Percentiles rank a stretch among this genome's conserved stretches.
Evolutionary conservation across 2,329 filamentous ascomycete genomes (phyloP).

Genomic region (Trichoderma aggressivum): DNA sequence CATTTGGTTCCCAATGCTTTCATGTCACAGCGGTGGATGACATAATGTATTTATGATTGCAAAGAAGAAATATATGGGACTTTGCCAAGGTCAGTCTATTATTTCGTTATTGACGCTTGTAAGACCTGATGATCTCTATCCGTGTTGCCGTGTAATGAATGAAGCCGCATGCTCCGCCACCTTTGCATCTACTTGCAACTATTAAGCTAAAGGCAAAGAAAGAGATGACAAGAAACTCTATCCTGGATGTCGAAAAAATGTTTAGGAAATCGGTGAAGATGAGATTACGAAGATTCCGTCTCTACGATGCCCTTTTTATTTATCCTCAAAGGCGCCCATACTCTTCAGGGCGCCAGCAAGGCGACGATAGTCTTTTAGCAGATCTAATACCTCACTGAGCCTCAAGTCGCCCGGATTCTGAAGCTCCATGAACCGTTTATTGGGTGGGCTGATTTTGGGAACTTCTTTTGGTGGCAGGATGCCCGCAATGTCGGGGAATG

Average conservation of each 20-base stretch:
- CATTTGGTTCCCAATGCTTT: not conserved
- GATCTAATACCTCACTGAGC: conserved; percentile 68
- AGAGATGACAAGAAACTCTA: not conserved
- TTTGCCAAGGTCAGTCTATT: not conserved
- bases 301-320: conserved; percentile 21
- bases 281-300: not conserved
- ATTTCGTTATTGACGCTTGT: not conserved
- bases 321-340: conserved; percentile 55
- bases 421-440: conserved; percentile 69
- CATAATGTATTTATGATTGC: conserved; percentile 6
- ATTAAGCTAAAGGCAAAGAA: not conserved
- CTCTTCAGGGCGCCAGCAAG: conserved; percentile 63
- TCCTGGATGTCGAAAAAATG: not conserved
- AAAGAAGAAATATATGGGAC: not conserved
- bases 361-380: conserved; percentile 72
- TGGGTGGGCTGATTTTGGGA: conserved; percentile 61
- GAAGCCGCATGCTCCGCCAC: not conserved
- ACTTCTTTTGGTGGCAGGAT: conserved; percentile 53
- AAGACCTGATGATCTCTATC: not conserved
- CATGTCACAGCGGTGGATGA: not conserved
- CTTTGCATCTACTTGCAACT: not conserved
- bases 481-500: conserved; percentile 58
- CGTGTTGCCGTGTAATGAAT: not conserved
- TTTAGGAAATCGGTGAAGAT: not conserved
- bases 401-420: conserved; percentile 67